phyloP scores from a whole-genome alignment of 257 asterid genomes.

The Solanum microdontum region DNA sequence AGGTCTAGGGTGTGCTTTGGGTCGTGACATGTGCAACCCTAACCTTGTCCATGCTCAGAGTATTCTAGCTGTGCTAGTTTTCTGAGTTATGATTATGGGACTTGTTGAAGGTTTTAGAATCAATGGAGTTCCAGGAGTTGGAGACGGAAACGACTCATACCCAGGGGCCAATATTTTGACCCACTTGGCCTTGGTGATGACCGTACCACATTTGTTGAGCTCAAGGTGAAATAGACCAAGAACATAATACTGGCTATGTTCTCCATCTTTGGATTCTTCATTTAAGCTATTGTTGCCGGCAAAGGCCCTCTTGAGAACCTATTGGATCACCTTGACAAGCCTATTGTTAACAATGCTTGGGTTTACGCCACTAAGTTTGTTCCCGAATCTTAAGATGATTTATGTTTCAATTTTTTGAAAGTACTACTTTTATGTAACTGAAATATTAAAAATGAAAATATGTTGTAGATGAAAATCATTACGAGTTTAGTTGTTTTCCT shows the following conservation, averaged over 20 bases:
- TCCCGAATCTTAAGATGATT: conserved; percentile 20
- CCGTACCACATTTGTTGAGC: conserved; percentile 25
- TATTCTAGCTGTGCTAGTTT: conserved; percentile 26
- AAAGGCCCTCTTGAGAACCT: neutral
- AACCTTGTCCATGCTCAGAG: conserved; percentile 31
- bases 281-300: neutral
- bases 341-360: neutral
- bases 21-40: neutral
- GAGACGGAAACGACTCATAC: conserved; percentile 25
- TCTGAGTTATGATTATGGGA: conserved; percentile 33
- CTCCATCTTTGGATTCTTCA: neutral
- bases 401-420: neutral
- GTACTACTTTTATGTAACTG: neutral
- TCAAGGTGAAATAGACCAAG: neutral
- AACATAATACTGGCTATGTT: neutral
- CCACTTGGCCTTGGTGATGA: conserved; percentile 21
- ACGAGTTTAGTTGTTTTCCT: neutral
- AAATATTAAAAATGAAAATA: neutral
- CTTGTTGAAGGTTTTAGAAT: conserved; percentile 31
- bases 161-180: conserved; percentile 29
- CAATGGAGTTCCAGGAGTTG: conserved; percentile 23
- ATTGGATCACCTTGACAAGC: neutral
- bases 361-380: conserved; percentile 12
- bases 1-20: neutral
- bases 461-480: neutral